phyloP scores from a whole-genome alignment of 2,329 filamentous ascomycete genomes.

The Zopfia rhizophila region DNA sequence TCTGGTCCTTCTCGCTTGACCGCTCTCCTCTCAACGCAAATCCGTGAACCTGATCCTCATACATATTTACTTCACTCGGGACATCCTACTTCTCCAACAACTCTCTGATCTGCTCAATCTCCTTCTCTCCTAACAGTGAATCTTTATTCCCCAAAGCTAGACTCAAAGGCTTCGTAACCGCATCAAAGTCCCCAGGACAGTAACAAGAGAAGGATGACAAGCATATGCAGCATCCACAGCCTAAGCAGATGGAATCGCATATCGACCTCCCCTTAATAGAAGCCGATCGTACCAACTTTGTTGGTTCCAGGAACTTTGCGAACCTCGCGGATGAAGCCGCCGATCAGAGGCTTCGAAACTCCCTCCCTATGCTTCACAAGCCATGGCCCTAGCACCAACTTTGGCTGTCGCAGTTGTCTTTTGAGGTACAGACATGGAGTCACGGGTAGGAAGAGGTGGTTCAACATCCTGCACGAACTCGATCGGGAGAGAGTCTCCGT shows the following conservation, averaged over 20 bases:
- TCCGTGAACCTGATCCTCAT: constrained; percentile 58
- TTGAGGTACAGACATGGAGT: constrained; percentile 47
- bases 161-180: constrained; percentile 52
- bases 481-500: constrained; percentile 53
- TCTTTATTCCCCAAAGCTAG: constrained; percentile 57
- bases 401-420: constrained; percentile 55
- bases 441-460: constrained; percentile 53
- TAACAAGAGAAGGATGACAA: constrained; percentile 55
- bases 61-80: constrained; percentile 53
- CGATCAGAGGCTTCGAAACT: constrained; percentile 55
- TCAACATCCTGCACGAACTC: constrained; percentile 55
- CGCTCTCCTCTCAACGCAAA: constrained; percentile 55
- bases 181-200: constrained; percentile 56
- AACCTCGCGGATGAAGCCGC: constrained; percentile 55
- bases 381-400: constrained; percentile 55
- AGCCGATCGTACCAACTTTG: constrained; percentile 54
- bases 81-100: constrained; percentile 52
- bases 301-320: constrained; percentile 52
- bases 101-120: constrained; percentile 54
- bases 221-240: constrained; percentile 55
- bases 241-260: constrained; percentile 46
- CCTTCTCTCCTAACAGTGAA: constrained; percentile 51
- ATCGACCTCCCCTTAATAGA: constrained; percentile 57
- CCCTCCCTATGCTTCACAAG: constrained; percentile 56
- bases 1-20: constrained; percentile 57